Base-by-base conservation (phyloP, 805 yeast species). In the Torulaspora indica region DNA sequence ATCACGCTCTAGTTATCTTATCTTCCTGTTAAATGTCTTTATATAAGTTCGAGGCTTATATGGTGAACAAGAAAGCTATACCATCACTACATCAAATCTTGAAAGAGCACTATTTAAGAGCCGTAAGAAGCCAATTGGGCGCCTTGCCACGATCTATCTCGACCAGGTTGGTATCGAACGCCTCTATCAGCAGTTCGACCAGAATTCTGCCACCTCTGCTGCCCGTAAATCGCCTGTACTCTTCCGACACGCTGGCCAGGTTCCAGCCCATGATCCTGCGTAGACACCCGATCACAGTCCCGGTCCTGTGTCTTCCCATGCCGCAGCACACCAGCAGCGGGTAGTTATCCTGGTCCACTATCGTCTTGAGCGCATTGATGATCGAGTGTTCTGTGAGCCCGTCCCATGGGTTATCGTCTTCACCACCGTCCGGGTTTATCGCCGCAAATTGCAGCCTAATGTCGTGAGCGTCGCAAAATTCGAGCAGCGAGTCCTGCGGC, bases 271-370 rank as follows among this genome's bases (percentile, higher is more conserved):
- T 97, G 14, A 93, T 69, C 47, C 96, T 75, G 51, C 98, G 71
- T 37, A 91, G 69, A 64, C 98, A 91, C 1, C 98, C 98, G 47
- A 93, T 79, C 3, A 93, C 96, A 0, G 98, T 90, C 1, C 98
- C 98, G 0, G 98, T 90, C 52, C 98, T 74, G 64, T 91, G 98
- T 54, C 98, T 73, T 0, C 98, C 98, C 98, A 93, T 93, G 10
- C 97, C 96, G 57, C 98, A 93, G 64, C 98, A 93, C 4, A 90
- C 90, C 40, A 93, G 69, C 49, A 93, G 57, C 0, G 98, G 98
- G 57, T 87, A 86, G 61, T 81, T 79, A n/a, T 77, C 74, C 50
- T 75, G 75, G 55, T 86, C 77, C 35, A 82, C 77, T 14, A 91
- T 84, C 27, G 88, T 73, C 49, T 82, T 84, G 49, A 91, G 67